Base-by-base conservation (phyloP, 768 basidiomycete genomes). In the Tricholoma matsutake region DNA sequence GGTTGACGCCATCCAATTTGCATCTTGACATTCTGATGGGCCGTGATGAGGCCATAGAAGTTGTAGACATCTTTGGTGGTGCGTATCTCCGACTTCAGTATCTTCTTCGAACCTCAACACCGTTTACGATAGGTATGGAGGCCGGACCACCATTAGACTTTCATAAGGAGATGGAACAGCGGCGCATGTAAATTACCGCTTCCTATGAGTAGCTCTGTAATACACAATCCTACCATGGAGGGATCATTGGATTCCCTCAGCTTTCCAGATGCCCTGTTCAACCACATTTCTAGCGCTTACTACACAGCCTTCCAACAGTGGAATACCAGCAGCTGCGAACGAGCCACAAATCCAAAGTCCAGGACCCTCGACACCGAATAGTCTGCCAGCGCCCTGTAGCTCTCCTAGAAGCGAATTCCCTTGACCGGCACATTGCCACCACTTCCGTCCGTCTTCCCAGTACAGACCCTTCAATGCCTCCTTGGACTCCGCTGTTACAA, bases 1-100 rank as follows among this genome's bases (percentile, higher is more conserved):
- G 78, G 39, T 72, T 87, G 65, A 78, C 82, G 14, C 83, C 82
- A 56, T 86, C 87, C 10, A 97, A 98, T 75, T 70, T 98, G 39
- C 89, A 92, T 64, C 84, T 96, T 28, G 96, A 99, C 72, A 92
- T 98, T 66, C 75, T 99, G 60, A 91, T 92, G 86, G 96, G 96
- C 51, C 86, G 89, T 39, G 96, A 99, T 69, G 93, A 97, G 73
- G 79, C 76, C 22, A 80, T 99, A 58, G 88, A 89, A 28, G 82
- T 87, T 4, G 76, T 76, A 2, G 96, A 98, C 70, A 81, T 96
- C 65, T 91, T 98, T 79, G 79, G 83, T 39, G 87, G 94, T 87
- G 66, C 49, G 84, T 75, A 37, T 47, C 22, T 22, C 11, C 10
- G 13, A 31, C 28, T 13, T 13, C 14, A 35, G 6, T 49, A 22